Evolutionary conservation across 1,284 basidiomycete genomes (phyloP), one percentile per base, ranked within the genome.

Genomic region (Tilletia setariae): DNA sequence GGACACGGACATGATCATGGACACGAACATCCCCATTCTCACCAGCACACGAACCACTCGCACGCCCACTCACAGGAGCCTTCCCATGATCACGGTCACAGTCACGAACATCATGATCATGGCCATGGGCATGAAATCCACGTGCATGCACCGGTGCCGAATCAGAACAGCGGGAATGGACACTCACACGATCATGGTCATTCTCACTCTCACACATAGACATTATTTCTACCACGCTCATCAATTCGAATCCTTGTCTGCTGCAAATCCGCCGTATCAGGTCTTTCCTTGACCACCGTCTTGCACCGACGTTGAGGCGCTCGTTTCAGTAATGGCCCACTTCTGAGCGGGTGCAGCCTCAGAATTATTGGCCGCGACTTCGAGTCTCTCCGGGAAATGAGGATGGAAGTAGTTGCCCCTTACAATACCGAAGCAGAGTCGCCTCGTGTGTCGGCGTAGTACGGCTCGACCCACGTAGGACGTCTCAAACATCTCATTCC

Each of bases 31-130:
- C 30, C 59, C 65, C 23, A 49, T 25, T 44, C 63, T 42, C 23
- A 32, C 35, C 66, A 67, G n/a, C 13, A 43, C 42, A 9, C 32
- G 28, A 19, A 23, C 25, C 56, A 63, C 43, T 59, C 64, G 6
- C 68, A 68, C 56, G 23, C 11, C 9, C 73, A 72, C 62, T 2
- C 19, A 25, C 64, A 68, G 25, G 69, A 16, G 16, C 66, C 70
- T 61, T 44, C 13, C 13, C 63, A 72, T 43, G n/a, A 13, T n/a
- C 44, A 30, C 64, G 46, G 44, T 25, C 51, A 53, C n/a, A 28
- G 40, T 40, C 62, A 67, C 61, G 47, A 21, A 13, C 30, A 44
- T 21, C 53, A 67, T 61, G 47, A 19, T 23, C 19, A 63, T 42
- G 59, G 11, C 23, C 72, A 72, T 42, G 67, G 64, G 32, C 66